Conservation (phyloP, 768 basidiomycete genomes). For the Paxillus ammoniavirescens region DNA sequence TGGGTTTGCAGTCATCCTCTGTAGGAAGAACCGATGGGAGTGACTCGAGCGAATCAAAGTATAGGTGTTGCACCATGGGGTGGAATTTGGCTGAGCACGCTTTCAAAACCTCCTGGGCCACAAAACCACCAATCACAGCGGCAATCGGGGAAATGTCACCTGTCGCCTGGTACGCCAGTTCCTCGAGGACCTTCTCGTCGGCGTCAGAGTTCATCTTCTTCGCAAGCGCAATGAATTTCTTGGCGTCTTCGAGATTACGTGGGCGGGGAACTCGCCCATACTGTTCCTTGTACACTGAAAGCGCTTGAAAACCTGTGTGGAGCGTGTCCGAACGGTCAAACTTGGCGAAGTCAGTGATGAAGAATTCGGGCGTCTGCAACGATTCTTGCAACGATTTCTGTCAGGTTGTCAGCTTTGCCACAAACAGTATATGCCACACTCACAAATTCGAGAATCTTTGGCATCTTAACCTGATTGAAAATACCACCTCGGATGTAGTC, state of each 20-base stretch:
- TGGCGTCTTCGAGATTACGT: slow-evolving; percentile 79
- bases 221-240: slow-evolving; percentile 66
- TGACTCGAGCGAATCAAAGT: slow-evolving; percentile 97
- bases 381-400: slow-evolving; percentile 95
- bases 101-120: slow-evolving; percentile 97
- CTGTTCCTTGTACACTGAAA: slow-evolving; percentile 72
- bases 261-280: slow-evolving; percentile 75
- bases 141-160: slow-evolving; percentile 89
- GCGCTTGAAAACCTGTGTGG: slow-evolving; percentile 92
- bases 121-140: slow-evolving; percentile 95
- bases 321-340: slow-evolving; percentile 90
- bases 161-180: slow-evolving; percentile 87
- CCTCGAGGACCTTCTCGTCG: slow-evolving; percentile 78
- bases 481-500: slow-evolving; percentile 87
- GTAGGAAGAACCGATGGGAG: slow-evolving; percentile 73
- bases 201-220: slow-evolving; percentile 75
- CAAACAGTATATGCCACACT: slow-evolving; percentile 31
- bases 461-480: slow-evolving; percentile 99
- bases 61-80: slow-evolving; percentile 91
- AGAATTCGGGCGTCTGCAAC: slow-evolving; percentile 74
- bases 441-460: slow-evolving; percentile 92
- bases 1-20: slow-evolving; percentile 81
- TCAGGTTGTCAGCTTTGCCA: slow-evolving; percentile 1
- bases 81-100: slow-evolving; percentile 98
- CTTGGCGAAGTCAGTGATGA: slow-evolving; percentile 97